These are phyloP conservation scores for Gloeopeniophorella convolvens DNA, from an alignment of 768 basidiomycete genomes.

Conservation along the genomic window DNA sequence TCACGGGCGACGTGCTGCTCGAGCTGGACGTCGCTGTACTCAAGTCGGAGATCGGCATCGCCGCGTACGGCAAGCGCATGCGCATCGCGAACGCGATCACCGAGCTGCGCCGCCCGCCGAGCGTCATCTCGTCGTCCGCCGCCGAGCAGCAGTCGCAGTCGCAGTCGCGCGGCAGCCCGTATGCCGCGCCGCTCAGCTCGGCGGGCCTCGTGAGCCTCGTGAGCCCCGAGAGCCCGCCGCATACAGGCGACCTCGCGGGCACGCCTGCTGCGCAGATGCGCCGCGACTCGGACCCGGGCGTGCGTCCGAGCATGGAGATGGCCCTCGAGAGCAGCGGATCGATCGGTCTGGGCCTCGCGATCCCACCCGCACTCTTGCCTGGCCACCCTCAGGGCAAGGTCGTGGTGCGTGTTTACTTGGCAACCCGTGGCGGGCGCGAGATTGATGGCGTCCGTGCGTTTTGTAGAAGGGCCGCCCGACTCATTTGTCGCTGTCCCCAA, in stretches of 20 bases:
- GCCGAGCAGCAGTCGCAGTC: conserved; percentile 30
- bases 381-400: neutral
- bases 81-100: conserved; percentile 89
- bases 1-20: conserved; percentile 93
- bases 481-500: conserved; percentile 51
- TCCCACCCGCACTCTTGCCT: conserved; percentile 15
- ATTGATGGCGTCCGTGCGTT: conserved; percentile 2
- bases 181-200: conserved; percentile 17
- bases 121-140: conserved; percentile 40
- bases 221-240: conserved; percentile 32
- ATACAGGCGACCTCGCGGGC: conserved; percentile 18
- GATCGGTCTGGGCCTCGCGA: conserved; percentile 29
- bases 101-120: conserved; percentile 74
- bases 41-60: conserved; percentile 89
- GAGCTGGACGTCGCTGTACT: conserved; percentile 89
- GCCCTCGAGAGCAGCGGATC: conserved; percentile 15
- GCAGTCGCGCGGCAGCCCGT: conserved; percentile 27
- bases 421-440: neutral
- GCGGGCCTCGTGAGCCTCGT: conserved; percentile 23
- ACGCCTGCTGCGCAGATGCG: conserved; percentile 2
- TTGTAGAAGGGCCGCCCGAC: conserved; percentile 42
- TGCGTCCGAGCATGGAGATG: conserved; percentile 1
- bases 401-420: neutral
- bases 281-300: conserved; percentile 17
- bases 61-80: conserved; percentile 90